These are phyloP conservation scores for Stagonosporopsis vannaccii DNA, from an alignment of 2,329 filamentous ascomycete species.

Conservation along the genomic window DNA sequence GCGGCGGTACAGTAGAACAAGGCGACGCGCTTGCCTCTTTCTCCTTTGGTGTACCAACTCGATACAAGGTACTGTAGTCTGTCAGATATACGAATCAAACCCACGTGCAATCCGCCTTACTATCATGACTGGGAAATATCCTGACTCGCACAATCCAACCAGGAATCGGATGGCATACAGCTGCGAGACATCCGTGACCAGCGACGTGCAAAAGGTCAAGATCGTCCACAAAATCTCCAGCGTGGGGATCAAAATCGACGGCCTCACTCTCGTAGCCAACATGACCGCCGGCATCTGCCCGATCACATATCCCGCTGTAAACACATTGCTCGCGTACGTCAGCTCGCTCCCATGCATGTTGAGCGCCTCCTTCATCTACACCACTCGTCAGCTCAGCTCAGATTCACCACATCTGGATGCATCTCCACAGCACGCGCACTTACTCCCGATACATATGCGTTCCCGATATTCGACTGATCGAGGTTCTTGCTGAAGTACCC, in stretches of 20 bases:
- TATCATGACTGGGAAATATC: slow-evolving; percentile 41
- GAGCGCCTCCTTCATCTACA: slow-evolving; percentile 40
- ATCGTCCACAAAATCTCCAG: slow-evolving; percentile 42
- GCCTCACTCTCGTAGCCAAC: slow-evolving; percentile 32
- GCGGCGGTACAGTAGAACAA: slow-evolving; percentile 45
- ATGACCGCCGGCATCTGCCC: slow-evolving; percentile 41
- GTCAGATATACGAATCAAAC: neutral
- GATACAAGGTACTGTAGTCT: slow-evolving; percentile 41
- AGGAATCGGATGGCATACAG: slow-evolving; percentile 48
- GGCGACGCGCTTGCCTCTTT: slow-evolving; percentile 42
- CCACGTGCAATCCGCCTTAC: slow-evolving; percentile 8
- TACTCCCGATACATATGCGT: slow-evolving; percentile 43
- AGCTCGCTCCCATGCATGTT: slow-evolving; percentile 41
- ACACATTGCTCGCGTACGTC: slow-evolving; percentile 40
- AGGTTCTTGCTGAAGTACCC: slow-evolving; percentile 40
- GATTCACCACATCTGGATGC: too few relatives aligned
- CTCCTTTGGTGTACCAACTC: slow-evolving; percentile 54
- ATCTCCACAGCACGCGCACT: neutral
- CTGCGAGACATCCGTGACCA: slow-evolving; percentile 33
- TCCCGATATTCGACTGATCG: slow-evolving; percentile 37
- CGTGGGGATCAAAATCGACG: slow-evolving; percentile 41
- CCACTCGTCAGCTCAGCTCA: neutral
- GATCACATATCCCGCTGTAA: slow-evolving; percentile 41
- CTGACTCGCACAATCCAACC: slow-evolving; percentile 36
- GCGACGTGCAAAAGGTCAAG: slow-evolving; percentile 30